Base-by-base conservation (phyloP, 2,329 filamentous ascomycete genomes). In the Ophiostoma sp. region DNA sequence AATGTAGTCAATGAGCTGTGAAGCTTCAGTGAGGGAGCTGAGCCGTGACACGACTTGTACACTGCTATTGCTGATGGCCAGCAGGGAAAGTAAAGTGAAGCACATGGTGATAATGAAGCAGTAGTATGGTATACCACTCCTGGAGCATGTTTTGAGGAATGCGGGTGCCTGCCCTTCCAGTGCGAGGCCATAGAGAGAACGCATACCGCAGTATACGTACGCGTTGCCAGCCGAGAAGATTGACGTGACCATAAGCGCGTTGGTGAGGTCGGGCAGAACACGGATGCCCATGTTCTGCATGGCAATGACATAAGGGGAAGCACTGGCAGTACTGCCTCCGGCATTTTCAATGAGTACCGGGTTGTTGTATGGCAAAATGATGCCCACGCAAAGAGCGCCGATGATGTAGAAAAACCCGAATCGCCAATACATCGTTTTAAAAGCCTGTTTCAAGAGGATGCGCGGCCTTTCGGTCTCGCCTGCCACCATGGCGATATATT, bases 321-420 rank as follows among this genome's bases (percentile, higher is more conserved):
- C 84, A 71, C 86, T 84, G 3, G 74, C 82, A 66, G 77, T 77
- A 1, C 77, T 71, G 68, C 77, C 78, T 42, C 67, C 69, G 2
- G 78, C 75, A 63, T 82, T 82, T 11, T 77, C 76, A 8, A 82
- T 77, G 11, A 85, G 78, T 7, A 72, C 27, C 0, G 72, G 64
- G 66, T 77, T 76, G 76, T 89, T 79, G 78, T 88, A 89, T 0
- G 87, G 86, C 1, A 91, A 84, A 12, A 88, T 80, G 79, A 89
- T 89, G 68, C 88, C 88, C 4, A 90, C 78, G 58, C 90, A 82
- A 62, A 90, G 79, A 14, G 90, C 86, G 5, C 84, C 86, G 42
- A 87, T 76, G 68, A 88, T 81, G 77, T 90, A 90, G 79, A 91
- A 91, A 76, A 89, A 81, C 69, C 88, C 76, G 74, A 90, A 90